phyloP scores from a whole-genome alignment of 148 eudicot species.

The Chenopodium quinoa region DNA sequence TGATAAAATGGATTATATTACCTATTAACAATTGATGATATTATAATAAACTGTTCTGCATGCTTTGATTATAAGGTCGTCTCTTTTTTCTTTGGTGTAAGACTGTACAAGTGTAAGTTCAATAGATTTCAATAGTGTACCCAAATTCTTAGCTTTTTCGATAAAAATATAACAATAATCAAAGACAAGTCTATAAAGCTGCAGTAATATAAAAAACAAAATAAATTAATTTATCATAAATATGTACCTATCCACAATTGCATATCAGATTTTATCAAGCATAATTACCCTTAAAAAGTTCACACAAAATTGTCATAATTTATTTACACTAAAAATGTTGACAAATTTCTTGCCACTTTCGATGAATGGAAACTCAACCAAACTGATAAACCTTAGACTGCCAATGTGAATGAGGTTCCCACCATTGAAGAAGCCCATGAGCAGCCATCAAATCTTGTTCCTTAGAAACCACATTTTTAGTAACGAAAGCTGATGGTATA shows the following conservation, averaged over 20 bases:
- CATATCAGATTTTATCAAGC: neutral
- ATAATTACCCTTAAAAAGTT: neutral
- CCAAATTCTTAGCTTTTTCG: no score
- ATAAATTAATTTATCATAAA: no score
- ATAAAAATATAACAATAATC: no score
- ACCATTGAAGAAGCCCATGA: slow-evolving; percentile 80
- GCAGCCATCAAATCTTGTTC: slow-evolving; percentile 39
- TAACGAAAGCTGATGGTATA: slow-evolving; percentile 54
- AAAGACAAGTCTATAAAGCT: no score
- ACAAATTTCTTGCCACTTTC: neutral
- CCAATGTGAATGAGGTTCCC: slow-evolving; percentile 43
- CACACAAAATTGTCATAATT: neutral
- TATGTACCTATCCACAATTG: neutral
- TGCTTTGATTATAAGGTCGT: no score
- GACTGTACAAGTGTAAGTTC: no score
- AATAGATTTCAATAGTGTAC: no score
- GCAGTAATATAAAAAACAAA: no score
- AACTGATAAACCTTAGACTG: slow-evolving; percentile 46
- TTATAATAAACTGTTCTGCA: no score
- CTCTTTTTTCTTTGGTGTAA: no score
- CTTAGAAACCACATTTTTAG: slow-evolving; percentile 34
- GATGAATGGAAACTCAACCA: slow-evolving; percentile 6
- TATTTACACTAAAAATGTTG: neutral
- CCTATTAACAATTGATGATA: no score
- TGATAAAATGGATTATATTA: no score